A percentile compares a stretch with the other conserved stretches of the same genome.
Evolutionary conservation across 495 filamentous ascomycete genomes (phyloP).

Genomic region (Saxophila tyrrhenica): DNA sequence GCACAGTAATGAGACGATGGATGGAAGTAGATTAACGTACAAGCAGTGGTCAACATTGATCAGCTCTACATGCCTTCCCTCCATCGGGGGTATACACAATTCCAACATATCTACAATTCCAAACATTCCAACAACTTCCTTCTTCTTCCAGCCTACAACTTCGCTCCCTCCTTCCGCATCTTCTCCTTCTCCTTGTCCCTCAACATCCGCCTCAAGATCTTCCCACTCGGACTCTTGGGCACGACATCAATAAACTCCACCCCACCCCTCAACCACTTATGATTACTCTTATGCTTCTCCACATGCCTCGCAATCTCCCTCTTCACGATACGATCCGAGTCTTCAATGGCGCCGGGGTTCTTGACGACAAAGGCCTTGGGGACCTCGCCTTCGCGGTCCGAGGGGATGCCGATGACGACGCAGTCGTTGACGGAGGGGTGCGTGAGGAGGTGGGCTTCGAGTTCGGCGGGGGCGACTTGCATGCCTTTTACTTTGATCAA

Average conservation of each 20-base stretch:
- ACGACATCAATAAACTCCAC: conserved; percentile 64
- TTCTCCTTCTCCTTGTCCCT: conserved; percentile 68
- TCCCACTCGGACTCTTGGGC: conserved; percentile 86
- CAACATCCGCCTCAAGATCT: conserved; percentile 74
- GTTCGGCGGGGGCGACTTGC: conserved; percentile 86
- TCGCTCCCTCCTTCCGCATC: conserved; percentile 50
- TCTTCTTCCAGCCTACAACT: too few species aligned
- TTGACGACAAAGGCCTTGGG: conserved; percentile 85
- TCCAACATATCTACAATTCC: not conserved
- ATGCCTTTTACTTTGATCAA: conserved; percentile 89
- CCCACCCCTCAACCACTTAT: conserved; percentile 85
- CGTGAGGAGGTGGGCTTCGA: conserved; percentile 77
- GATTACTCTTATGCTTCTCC: conserved; percentile 68
- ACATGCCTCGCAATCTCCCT: conserved; percentile 64
- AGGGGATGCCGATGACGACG: conserved; percentile 69
- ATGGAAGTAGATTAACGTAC: too few species aligned
- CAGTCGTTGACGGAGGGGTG: conserved; percentile 74
- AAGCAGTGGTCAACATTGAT: too few species aligned
- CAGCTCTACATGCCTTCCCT: too few species aligned
- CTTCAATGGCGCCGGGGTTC: conserved; percentile 46
- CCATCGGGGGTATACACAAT: too few species aligned
- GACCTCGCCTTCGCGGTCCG: conserved; percentile 65
- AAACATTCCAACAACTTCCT: too few species aligned
- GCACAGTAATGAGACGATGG: too few species aligned
- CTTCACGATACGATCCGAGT: conserved; percentile 46